Percentiles rank a stretch among this genome's conserved stretches.
phyloP scores from a whole-genome alignment of 2,329 filamentous ascomycete genomes.

The Graphiopsis chlorocephala region DNA sequence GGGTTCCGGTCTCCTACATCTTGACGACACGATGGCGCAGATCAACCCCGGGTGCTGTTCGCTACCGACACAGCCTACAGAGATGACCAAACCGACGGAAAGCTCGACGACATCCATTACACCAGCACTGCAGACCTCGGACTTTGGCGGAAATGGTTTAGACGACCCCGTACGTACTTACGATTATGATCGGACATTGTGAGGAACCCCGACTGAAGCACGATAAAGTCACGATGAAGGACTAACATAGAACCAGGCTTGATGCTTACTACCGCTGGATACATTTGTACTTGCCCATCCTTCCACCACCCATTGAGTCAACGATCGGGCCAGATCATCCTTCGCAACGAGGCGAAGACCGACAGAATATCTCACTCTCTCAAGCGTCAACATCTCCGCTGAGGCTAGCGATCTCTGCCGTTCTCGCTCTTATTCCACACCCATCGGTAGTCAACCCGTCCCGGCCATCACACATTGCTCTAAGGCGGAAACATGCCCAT shows the following conservation, averaged over 20 bases:
- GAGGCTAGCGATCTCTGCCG: constrained; percentile 48
- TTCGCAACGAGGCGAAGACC: not conserved
- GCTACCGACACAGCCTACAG: not conserved
- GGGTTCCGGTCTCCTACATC: not conserved
- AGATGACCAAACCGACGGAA: not conserved
- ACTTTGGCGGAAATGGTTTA: not conserved
- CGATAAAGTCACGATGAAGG: not conserved
- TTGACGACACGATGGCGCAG: not conserved
- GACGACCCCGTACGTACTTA: constrained; percentile 1
- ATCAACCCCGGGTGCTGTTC: constrained; percentile 1
- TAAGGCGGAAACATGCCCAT: constrained; percentile 50
- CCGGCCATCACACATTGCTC: constrained; percentile 41
- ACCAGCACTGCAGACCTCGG: not conserved
- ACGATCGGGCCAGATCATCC: constrained; percentile 31
- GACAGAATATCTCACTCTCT: not conserved
- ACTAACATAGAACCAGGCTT: constrained; percentile 34
- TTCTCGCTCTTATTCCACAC: constrained; percentile 50
- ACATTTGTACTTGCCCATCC: constrained; percentile 51
- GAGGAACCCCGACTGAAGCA: not conserved
- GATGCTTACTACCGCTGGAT: constrained; percentile 55
- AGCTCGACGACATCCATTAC: not conserved
- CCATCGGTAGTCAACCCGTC: constrained; percentile 40
- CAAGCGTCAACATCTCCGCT: constrained; percentile 36
- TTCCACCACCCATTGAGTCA: constrained; percentile 43
- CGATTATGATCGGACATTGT: not conserved